Evolutionary conservation across 1,284 basidiomycete species (phyloP), one percentile per base, ranked within the genome.

Genomic region (Porogramme epimiltina): DNA sequence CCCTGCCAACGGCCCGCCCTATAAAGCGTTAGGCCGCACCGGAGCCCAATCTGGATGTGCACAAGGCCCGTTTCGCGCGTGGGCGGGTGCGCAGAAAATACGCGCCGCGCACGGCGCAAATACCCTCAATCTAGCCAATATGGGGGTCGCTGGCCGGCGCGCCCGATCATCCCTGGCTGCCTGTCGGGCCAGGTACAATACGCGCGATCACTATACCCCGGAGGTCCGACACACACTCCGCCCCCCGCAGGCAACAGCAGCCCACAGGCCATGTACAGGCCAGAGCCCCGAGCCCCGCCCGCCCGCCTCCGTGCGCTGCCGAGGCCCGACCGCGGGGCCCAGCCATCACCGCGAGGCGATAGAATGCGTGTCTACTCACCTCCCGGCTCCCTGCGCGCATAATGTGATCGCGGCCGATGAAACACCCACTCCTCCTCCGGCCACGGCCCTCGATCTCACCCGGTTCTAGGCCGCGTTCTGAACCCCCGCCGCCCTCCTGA

Each of bases 71-170:
- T 48, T 39, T 39, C 54, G 45, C 50, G 48, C n/a, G n/a, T n/a
- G n/a, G n/a, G n/a, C n/a, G n/a, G n/a, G n/a, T n/a, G 47, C 49
- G 45, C 55, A 59, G 42, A 49, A 54, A 56, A 42, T 49, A 41
- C 33, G 19, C 41, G 41, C 38, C 36, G 51, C 37, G 38, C 47
- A 52, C 56, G 56, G 5, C 45, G 54, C 54, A 55, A 57, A 54
- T 51, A 55, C 53, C 58, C 56, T 64, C 62, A 61, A 62, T 62
- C 48, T 62, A 62, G 56, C 62, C 60, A 55, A 56, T 57, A 57
- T 16, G 34, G 34, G 34, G 34, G 9, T 44, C 45, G 58, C 59
- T 49, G 42, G 28, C 47, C 47, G 48, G 51, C 49, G 49, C 49
- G 52, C 52, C 55, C 60, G 56, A 59, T 63, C 56, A 60, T 52